A percentile compares a stretch with the other conserved stretches of the same genome.
Conservation (phyloP, 2,329 filamentous ascomycete genomes). For the Microthyrium microscopicum region DNA sequence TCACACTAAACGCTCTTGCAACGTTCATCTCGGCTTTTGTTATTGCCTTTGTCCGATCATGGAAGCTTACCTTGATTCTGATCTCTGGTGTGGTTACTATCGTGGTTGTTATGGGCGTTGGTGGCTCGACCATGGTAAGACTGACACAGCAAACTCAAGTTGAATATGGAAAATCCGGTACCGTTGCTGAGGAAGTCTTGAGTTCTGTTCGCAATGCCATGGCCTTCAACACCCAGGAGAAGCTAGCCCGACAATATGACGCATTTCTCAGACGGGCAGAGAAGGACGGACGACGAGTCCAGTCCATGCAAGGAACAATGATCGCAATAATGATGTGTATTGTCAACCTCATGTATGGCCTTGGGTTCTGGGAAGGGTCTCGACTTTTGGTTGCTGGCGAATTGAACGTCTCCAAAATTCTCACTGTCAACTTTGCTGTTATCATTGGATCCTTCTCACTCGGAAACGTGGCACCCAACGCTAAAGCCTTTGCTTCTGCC, state of each 20-base stretch:
- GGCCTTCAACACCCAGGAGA: conserved; percentile 85
- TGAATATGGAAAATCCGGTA: conserved; percentile 71
- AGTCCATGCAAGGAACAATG: conserved; percentile 59
- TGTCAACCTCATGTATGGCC: conserved; percentile 62
- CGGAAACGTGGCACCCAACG: conserved; percentile 71
- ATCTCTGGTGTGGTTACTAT: conserved; percentile 68
- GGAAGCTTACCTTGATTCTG: conserved; percentile 84
- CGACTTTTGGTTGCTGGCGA: conserved; percentile 24
- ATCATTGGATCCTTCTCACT: conserved; percentile 89
- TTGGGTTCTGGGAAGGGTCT: conserved; percentile 23
- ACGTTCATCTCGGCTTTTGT: conserved; percentile 81
- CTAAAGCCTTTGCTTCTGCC: conserved; percentile 71
- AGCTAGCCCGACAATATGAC: conserved; percentile 77
- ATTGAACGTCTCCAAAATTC: conserved; percentile 49
- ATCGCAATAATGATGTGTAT: conserved; percentile 69
- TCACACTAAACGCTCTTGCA: conserved; percentile 59
- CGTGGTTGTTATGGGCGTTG: conserved; percentile 56
- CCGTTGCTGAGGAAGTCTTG: conserved; percentile 83
- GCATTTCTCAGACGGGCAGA: conserved; percentile 56
- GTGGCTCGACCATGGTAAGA: conserved; percentile 60
- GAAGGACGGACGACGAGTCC: conserved; percentile 58
- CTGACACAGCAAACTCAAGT: conserved; percentile 64
- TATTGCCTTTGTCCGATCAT: conserved; percentile 80
- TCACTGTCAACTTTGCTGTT: conserved; percentile 78
- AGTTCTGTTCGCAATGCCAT: conserved; percentile 84